These are phyloP conservation scores for Trichomonascaceae sp. DNA, from an alignment of 1,139 yeast species.

Conservation along the genomic window DNA sequence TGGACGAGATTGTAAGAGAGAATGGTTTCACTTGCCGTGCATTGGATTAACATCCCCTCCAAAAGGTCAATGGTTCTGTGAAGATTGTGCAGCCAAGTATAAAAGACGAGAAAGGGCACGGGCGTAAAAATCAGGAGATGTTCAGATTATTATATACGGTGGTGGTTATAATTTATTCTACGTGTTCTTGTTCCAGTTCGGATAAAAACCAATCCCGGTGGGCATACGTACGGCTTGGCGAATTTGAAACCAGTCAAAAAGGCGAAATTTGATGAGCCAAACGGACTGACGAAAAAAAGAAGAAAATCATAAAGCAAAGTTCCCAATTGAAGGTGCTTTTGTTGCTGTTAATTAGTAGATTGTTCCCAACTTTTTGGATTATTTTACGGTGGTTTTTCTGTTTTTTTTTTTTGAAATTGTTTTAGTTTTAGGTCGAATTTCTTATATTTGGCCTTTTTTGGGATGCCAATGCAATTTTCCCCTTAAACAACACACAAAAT, in stretches of 20 bases:
- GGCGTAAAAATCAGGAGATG: not conserved
- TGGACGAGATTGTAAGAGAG: constrained; percentile 85
- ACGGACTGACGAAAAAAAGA: not conserved
- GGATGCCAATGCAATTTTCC: constrained; percentile 1
- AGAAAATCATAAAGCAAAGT: too few relatives aligned
- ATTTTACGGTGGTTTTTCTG: not conserved
- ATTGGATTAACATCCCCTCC: constrained; percentile 88
- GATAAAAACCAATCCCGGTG: not conserved
- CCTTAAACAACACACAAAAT: constrained; percentile 8
- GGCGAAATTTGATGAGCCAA: not conserved
- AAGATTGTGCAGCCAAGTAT: constrained; percentile 54
- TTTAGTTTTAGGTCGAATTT: not conserved
- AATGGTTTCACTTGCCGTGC: constrained; percentile 97
- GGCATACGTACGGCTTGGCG: not conserved
- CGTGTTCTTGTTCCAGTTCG: not conserved
- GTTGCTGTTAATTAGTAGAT: too few relatives aligned
- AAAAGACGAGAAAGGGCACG: constrained; percentile 15
- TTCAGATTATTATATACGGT: not conserved
- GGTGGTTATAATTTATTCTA: not conserved
- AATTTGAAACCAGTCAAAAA: not conserved
- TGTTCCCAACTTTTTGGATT: too few relatives aligned
- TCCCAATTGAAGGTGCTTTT: too few relatives aligned
- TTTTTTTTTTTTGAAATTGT: not conserved
- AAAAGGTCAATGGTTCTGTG: constrained; percentile 96
- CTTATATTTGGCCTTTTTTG: not conserved